Evolutionary conservation across 2,329 filamentous ascomycete species (phyloP).

Genomic region (Colletotrichum sp.): DNA sequence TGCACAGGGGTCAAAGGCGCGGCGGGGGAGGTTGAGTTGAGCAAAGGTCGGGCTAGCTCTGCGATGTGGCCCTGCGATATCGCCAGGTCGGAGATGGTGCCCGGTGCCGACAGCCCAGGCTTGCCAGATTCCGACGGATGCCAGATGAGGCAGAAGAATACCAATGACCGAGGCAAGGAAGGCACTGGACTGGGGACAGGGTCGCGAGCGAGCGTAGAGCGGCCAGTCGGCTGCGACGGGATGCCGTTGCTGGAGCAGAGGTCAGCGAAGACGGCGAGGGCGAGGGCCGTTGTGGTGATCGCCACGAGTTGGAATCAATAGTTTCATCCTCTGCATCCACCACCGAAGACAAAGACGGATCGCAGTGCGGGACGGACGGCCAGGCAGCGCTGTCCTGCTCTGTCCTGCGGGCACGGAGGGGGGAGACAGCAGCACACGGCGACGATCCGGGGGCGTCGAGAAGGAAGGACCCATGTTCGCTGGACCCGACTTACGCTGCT

Average conservation of each 20-base stretch:
- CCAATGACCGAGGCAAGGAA: neutral
- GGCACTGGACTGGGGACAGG: neutral
- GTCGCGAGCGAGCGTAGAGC: neutral
- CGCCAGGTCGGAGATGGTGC: neutral
- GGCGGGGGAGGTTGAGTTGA: neutral
- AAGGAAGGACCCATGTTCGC: neutral
- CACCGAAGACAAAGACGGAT: neutral
- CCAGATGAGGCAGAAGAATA: neutral
- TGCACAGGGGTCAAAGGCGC: neutral
- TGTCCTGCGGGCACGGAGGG: neutral
- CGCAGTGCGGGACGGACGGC: neutral
- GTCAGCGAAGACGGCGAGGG: neutral
- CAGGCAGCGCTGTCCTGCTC: neutral
- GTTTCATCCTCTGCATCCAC: conserved; percentile 8
- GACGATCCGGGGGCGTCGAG: neutral
- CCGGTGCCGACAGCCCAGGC: neutral
- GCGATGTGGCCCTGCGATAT: neutral
- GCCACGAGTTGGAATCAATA: conserved; percentile 6
- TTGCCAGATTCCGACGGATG: neutral
- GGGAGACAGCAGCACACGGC: neutral
- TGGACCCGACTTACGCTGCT: neutral
- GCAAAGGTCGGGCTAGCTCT: neutral
- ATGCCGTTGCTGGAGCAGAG: neutral
- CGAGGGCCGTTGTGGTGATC: neutral
- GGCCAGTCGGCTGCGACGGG: neutral